Conservation (phyloP, 306 rosid species). For the Trifolium subterraneum region DNA sequence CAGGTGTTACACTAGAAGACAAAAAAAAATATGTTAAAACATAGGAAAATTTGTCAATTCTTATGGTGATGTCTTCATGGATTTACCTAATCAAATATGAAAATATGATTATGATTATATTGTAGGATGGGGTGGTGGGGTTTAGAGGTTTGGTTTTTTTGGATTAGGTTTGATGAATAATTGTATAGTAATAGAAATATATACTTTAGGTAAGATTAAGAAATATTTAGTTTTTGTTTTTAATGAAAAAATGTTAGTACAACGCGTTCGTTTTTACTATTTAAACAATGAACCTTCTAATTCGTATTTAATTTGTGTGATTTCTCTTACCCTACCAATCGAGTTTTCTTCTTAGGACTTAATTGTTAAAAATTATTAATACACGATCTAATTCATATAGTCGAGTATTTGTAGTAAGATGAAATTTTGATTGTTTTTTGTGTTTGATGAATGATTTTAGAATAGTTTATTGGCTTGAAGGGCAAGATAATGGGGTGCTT, state of each 20-base stretch:
- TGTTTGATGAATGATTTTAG: not conserved
- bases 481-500: not conserved
- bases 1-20: conserved; percentile 2
- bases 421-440: not conserved
- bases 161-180: not conserved
- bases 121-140: not conserved
- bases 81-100: not conserved
- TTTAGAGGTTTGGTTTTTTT: not conserved
- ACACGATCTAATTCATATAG: too few species aligned
- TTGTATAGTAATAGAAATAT: too few species aligned
- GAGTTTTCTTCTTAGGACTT: not conserved
- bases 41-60: not conserved
- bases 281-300: too few species aligned
- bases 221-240: too few species aligned
- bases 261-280: too few species aligned
- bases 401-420: too few species aligned
- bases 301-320: not conserved
- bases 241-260: too few species aligned
- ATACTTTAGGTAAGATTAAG: not conserved
- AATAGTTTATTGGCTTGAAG: not conserved
- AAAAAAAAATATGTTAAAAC: not conserved
- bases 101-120: not conserved
- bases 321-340: not conserved
- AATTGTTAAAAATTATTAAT: too few species aligned
- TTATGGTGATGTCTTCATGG: not conserved